phyloP scores from a whole-genome alignment of 495 filamentous ascomycete species.

The Articulospora tetracladia region DNA sequence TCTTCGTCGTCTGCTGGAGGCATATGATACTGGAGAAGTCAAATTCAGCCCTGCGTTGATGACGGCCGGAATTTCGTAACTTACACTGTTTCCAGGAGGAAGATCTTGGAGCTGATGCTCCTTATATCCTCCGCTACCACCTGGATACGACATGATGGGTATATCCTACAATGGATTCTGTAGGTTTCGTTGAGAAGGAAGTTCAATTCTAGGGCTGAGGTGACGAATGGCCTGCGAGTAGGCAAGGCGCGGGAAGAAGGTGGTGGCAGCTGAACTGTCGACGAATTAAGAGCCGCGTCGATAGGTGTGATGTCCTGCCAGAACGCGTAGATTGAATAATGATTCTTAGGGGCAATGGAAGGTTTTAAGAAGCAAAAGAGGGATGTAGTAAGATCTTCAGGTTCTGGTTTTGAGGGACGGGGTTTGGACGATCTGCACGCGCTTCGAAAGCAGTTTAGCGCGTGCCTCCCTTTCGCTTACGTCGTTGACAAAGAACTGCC shows the following conservation, averaged over 20 bases:
- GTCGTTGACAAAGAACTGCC: too few relatives aligned
- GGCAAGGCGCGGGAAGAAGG: background rate
- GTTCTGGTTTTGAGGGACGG: background rate
- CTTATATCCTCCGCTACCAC: conserved; percentile 47
- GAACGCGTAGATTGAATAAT: background rate
- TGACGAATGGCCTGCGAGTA: background rate
- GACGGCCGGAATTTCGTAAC: conserved; percentile 44
- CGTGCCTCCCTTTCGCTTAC: background rate
- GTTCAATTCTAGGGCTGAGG: background rate
- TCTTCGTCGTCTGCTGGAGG: conserved; percentile 38
- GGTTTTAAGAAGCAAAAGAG: conserved; percentile 1
- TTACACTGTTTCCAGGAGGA: conserved; percentile 54
- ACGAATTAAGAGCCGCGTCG: background rate
- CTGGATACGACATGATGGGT: conserved; percentile 49
- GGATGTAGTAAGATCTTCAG: background rate
- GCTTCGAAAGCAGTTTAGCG: background rate
- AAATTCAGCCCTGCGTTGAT: conserved; percentile 1
- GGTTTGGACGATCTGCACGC: background rate
- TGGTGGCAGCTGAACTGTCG: too few relatives aligned
- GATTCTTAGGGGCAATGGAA: conserved; percentile 8
- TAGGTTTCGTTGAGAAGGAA: background rate
- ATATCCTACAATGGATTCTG: background rate
- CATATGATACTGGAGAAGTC: conserved; percentile 44
- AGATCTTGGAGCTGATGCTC: conserved; percentile 68
- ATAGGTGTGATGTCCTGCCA: background rate